phyloP scores from a whole-genome alignment of 2,329 filamentous ascomycete species.

The Diaporthe citrichinensis region DNA sequence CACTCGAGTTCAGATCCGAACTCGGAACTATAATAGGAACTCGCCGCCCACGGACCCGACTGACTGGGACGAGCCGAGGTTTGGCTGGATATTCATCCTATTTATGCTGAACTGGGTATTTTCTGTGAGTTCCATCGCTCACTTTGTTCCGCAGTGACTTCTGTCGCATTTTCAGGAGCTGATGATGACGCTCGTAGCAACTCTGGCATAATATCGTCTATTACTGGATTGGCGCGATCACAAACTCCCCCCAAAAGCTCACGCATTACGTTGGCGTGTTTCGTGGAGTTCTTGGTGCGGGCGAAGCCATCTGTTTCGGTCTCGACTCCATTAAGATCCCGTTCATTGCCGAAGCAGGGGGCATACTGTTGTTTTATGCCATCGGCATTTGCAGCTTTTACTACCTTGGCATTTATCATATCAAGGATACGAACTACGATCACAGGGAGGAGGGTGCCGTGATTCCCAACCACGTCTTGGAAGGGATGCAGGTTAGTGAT shows the following conservation, averaged over 20 bases:
- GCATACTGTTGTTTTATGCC: slow-evolving; percentile 10
- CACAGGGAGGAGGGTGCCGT: slow-evolving; percentile 15
- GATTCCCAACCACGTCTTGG: slow-evolving; percentile 15
- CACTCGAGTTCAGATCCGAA: neutral
- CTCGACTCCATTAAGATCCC: slow-evolving; percentile 47
- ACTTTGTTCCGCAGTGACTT: no score
- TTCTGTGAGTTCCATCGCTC: neutral
- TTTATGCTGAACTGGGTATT: slow-evolving; percentile 28
- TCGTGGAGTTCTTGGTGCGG: slow-evolving; percentile 47
- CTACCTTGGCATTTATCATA: slow-evolving; percentile 20
- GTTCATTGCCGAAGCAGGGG: slow-evolving; percentile 42
- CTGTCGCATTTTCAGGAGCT: neutral
- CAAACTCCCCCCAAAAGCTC: slow-evolving; percentile 45
- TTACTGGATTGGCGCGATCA: slow-evolving; percentile 49
- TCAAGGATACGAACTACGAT: slow-evolving; percentile 23
- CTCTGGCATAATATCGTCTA: slow-evolving; percentile 50
- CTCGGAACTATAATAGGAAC: slow-evolving; percentile 1
- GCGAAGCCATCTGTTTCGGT: slow-evolving; percentile 49
- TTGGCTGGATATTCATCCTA: slow-evolving; percentile 19
- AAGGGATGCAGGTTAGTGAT: neutral
- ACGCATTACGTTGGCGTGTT: slow-evolving; percentile 47
- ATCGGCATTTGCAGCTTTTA: slow-evolving; percentile 15
- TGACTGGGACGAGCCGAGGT: slow-evolving; percentile 16
- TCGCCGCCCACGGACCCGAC: neutral
- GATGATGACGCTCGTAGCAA: neutral